These are phyloP conservation scores for Yamadazyma membranifaciens DNA, from an alignment of 1,139 yeast genomes.

Conservation along the genomic window DNA sequence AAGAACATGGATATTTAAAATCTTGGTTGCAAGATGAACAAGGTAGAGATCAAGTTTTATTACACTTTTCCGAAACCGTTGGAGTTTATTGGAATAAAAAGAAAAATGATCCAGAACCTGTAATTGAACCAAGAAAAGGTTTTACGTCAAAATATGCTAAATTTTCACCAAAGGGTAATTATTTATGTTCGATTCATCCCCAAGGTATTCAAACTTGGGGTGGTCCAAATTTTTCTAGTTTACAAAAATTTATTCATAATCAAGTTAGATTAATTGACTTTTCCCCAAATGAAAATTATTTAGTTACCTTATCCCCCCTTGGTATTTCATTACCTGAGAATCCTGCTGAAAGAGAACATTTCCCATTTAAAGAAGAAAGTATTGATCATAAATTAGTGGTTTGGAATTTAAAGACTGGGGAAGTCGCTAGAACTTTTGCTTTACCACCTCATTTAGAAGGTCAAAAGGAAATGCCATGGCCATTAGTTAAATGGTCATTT, in stretches of 20 bases:
- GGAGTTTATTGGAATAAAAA: constrained; percentile 88
- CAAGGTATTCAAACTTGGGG: constrained; percentile 98
- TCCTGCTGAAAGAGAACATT: constrained; percentile 59
- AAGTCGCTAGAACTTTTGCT: constrained; percentile 88
- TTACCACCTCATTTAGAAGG: constrained; percentile 74
- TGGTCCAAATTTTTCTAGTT: constrained; percentile 73
- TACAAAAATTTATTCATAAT: constrained; percentile 82
- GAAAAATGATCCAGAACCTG: constrained; percentile 72
- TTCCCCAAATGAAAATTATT: constrained; percentile 86
- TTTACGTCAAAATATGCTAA: constrained; percentile 88
- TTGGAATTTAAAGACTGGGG: constrained; percentile 87
- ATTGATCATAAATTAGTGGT: constrained; percentile 93
- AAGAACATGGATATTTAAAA: constrained; percentile 76
- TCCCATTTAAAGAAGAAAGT: constrained; percentile 85
- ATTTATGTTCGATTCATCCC: constrained; percentile 82
- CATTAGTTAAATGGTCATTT: constrained; percentile 92
- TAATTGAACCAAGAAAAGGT: constrained; percentile 72
- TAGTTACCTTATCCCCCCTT: constrained; percentile 87
- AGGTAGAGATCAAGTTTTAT: constrained; percentile 87
- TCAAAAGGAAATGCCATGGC: constrained; percentile 87
- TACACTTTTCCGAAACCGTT: constrained; percentile 79
- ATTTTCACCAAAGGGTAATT: constrained; percentile 94
- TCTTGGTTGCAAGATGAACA: constrained; percentile 88
- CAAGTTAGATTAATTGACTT: constrained; percentile 88
- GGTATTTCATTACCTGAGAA: constrained; percentile 75